Conservation (phyloP, 805 yeast species). For the Starmerella asiatica region DNA sequence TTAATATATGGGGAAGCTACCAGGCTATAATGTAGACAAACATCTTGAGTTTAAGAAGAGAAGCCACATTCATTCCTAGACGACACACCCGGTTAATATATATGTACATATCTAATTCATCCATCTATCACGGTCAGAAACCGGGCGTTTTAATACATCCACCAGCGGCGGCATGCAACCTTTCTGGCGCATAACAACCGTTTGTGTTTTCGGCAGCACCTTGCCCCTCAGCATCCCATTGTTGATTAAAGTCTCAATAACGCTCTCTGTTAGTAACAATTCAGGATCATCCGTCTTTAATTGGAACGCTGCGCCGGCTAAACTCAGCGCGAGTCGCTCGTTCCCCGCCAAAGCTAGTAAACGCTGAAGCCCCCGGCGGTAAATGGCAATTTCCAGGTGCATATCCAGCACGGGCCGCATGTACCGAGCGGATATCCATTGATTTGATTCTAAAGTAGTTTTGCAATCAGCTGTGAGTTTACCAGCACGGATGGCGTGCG, state of each 20-base stretch:
- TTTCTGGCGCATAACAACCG: conserved; percentile 16
- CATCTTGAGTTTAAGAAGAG: too few relatives aligned
- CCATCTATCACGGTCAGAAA: conserved; percentile 10
- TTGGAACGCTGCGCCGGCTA: conserved; percentile 7
- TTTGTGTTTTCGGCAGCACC: conserved; percentile 20
- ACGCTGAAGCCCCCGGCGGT: conserved; percentile 23
- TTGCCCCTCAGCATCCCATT: conserved; percentile 29
- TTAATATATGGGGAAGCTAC: too few relatives aligned
- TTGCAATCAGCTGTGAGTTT: conserved; percentile 28
- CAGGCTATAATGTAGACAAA: too few relatives aligned
- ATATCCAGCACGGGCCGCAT: conserved; percentile 22
- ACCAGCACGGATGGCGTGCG: conserved; percentile 33
- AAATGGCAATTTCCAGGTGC: conserved; percentile 22
- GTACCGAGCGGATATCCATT: conserved; percentile 20
- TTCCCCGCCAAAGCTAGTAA: conserved; percentile 4
- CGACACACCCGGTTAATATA: too few relatives aligned
- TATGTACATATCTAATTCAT: too few relatives aligned
- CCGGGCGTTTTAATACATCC: conserved; percentile 3
- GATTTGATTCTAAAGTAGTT: conserved; percentile 25
- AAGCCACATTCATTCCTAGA: too few relatives aligned
- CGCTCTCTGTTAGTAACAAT: conserved; percentile 24
- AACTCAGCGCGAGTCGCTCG: conserved; percentile 1
- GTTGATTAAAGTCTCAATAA: conserved; percentile 25
- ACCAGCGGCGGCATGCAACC: conserved; percentile 20
- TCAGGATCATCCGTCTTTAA: conserved; percentile 15